Evolutionary conservation across 1,284 basidiomycete species (phyloP).

Genomic region (Marasmius fiardii): DNA sequence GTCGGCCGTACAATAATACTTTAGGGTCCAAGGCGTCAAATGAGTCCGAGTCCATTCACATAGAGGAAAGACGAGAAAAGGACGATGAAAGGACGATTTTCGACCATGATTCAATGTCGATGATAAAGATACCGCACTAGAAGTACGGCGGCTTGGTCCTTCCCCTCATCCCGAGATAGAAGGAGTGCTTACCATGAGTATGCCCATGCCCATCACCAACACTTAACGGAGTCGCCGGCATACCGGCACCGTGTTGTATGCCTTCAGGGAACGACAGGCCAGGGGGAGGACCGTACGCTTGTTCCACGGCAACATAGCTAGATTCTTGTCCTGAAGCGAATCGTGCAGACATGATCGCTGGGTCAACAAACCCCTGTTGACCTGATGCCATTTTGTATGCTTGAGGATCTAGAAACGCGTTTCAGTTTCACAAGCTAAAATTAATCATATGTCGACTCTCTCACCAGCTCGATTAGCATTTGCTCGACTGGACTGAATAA

Average conservation of each 20-base stretch:
- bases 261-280: conserved; percentile 50
- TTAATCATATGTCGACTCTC: too few relatives aligned
- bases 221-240: conserved; percentile 21
- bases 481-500: conserved; percentile 64
- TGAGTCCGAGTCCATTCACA: conserved; percentile 18
- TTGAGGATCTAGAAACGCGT: conserved; percentile 21
- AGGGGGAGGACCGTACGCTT: conserved; percentile 58
- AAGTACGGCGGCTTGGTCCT: conserved; percentile 80
- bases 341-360: conserved; percentile 79
- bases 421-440: not conserved
- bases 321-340: conserved; percentile 39
- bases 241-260: conserved; percentile 21
- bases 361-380: conserved; percentile 61
- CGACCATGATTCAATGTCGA: conserved; percentile 41
- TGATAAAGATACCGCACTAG: conserved; percentile 75
- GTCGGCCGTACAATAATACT: conserved; percentile 13
- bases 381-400: conserved; percentile 33
- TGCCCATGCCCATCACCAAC: conserved; percentile 39
- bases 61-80: conserved; percentile 16
- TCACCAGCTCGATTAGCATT: not conserved
- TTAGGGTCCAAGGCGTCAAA: conserved; percentile 11
- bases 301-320: conserved; percentile 14
- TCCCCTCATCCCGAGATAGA: conserved; percentile 52
- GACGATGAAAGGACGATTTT: conserved; percentile 20
- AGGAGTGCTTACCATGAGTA: conserved; percentile 65